Evolutionary conservation across 805 yeast genomes (phyloP).

Genomic region (Candida quercuum): DNA sequence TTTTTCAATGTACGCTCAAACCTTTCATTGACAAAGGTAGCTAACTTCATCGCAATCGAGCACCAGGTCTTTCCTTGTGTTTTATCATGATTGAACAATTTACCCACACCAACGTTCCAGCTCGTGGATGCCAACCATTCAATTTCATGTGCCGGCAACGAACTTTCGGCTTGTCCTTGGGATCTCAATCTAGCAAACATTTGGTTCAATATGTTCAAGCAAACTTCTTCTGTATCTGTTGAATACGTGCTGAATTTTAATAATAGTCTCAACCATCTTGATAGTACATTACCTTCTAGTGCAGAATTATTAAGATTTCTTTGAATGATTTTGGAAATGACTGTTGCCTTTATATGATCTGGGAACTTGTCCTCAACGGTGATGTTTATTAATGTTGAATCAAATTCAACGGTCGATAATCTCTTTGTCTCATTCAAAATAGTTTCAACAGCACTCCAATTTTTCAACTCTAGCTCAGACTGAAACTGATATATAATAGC

Average conservation of each 20-base stretch:
- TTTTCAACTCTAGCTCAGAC: slow-evolving; percentile 18
- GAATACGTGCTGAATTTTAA: slow-evolving; percentile 12
- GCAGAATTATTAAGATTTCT: slow-evolving; percentile 16
- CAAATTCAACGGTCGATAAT: slow-evolving; percentile 16
- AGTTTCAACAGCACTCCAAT: slow-evolving; percentile 16
- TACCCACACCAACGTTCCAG: slow-evolving; percentile 35
- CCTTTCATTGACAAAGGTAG: slow-evolving; percentile 23
- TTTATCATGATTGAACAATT: slow-evolving; percentile 17
- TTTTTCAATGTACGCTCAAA: slow-evolving; percentile 19
- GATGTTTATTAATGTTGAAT: slow-evolving; percentile 19
- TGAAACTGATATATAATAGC: slow-evolving; percentile 21
- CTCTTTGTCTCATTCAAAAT: slow-evolving; percentile 17
- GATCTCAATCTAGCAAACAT: slow-evolving; percentile 4
- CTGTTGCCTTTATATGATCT: slow-evolving; percentile 10
- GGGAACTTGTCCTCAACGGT: slow-evolving; percentile 15
- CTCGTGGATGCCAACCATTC: slow-evolving; percentile 32
- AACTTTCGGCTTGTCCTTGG: slow-evolving; percentile 3
- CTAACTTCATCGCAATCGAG: slow-evolving; percentile 21
- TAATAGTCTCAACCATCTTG: slow-evolving; percentile 26
- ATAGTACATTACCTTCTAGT: slow-evolving; percentile 13
- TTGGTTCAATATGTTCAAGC: slow-evolving; percentile 8
- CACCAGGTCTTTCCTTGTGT: slow-evolving; percentile 25
- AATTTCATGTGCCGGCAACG: slow-evolving; percentile 23
- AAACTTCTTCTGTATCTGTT: slow-evolving; percentile 5
- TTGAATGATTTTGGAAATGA: slow-evolving; percentile 19